A percentile compares a stretch with the other conserved stretches of the same genome.
Evolutionary conservation across 306 rosid genomes (phyloP).

Genomic region (Leucaena leucocephala): DNA sequence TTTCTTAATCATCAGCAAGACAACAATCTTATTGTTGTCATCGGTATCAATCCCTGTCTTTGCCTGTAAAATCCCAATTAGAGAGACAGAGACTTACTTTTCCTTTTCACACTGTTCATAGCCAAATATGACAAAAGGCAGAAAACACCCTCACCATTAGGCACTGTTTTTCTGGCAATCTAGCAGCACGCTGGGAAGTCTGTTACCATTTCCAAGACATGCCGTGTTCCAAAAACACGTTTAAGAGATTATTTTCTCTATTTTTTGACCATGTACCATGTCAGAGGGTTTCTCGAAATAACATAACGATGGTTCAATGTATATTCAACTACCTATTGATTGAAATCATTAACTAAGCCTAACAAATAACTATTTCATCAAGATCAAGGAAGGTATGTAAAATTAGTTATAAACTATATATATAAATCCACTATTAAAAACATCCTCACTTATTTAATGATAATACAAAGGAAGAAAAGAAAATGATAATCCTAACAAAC

Average conservation of each 20-base stretch:
- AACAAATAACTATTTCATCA: too few relatives aligned
- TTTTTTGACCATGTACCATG: background rate
- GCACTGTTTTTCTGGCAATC: too few relatives aligned
- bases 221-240: background rate
- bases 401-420: too few relatives aligned
- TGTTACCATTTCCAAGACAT: background rate
- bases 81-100: background rate
- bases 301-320: background rate
- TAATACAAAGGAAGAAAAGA: background rate
- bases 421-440: too few relatives aligned
- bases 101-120: background rate
- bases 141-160: background rate
- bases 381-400: background rate
- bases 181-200: background rate
- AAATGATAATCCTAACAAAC: background rate
- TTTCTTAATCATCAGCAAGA: background rate
- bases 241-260: background rate
- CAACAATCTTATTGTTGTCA: too few relatives aligned
- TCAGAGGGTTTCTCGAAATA: background rate
- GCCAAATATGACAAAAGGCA: background rate
- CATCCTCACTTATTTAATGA: background rate
- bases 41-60: background rate
- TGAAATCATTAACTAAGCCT: background rate
- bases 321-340: background rate
- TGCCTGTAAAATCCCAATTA: background rate